Base-by-base conservation (phyloP, 164 flowering plant species). In the Taxillus chinensis region DNA sequence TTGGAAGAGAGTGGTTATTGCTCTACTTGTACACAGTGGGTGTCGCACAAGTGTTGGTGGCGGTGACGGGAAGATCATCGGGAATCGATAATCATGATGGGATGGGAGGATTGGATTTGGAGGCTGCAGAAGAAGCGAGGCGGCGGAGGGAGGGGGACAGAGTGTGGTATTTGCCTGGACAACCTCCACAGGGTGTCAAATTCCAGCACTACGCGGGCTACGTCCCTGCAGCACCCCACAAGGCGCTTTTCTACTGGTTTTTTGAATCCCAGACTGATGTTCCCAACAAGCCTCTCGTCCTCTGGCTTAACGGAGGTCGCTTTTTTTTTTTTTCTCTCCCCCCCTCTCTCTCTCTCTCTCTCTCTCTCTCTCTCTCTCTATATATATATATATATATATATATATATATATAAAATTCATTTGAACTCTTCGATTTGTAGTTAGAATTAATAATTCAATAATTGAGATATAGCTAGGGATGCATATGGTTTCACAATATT, bases 271-370 rank as follows among this genome's bases (percentile, higher is more conserved):
- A 75, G 51, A 46, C 59, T 0, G 62, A 39, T 1, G 64, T 57
- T 16, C 8, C 70, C 7, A 65, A 53, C 6, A 79, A 71, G 61
- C 87, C 87, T 45, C 71, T 83, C 5, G 76, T 81, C 3, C 80
- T 83, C n/a, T 83, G 85, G 87, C 83, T 83, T 66, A 84, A 82
- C 59, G 89, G 89, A 79, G 89, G 89, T 84, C 11, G 15, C 45
- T 71, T 9, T 17, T 14, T 61, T 16, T 61, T 45, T 62, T 45
- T 42, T 43, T 49, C 55, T 51, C 40, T 39, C n/a, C n/a, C n/a
- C n/a, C n/a, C n/a, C n/a, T n/a, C n/a, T n/a, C n/a, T n/a, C n/a
- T n/a, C n/a, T n/a, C n/a, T n/a, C n/a, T n/a, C n/a, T n/a, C n/a
- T n/a, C n/a, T n/a, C 51, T 67, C 37, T 48, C 60, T 62, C 41